Base-by-base conservation (phyloP, 768 basidiomycete genomes). In the Trametes villosa region DNA sequence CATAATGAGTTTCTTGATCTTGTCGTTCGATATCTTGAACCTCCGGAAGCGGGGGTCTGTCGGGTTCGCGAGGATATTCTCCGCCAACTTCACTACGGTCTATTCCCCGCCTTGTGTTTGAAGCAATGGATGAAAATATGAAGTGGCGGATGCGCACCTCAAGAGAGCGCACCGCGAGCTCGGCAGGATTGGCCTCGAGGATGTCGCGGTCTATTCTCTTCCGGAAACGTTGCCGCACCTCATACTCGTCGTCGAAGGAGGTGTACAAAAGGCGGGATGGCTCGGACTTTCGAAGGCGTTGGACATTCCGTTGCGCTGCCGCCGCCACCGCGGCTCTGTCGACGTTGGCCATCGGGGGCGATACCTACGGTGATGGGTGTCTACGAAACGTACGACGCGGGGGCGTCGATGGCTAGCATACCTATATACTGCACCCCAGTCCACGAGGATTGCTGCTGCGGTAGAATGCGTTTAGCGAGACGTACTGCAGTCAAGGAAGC, bases 31-130 rank as follows among this genome's bases (percentile, higher is more conserved):
- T 6, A 81, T 77, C 73, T 89, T 92, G 80, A 92, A 89, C 62
- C 79, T 78, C 54, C 81, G 82, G 62, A 77, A 92, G 71, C 85
- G 88, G 26, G 79, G 74, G 65, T 91, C 87, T 7, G 85, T 79
- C 4, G 89, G 88, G 55, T 92, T 85, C 59, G 79, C 80, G 46
- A 90, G 69, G 47, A 93, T 71, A 70, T 92, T 92, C 52, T 89
- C 84, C 26, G 86, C 81, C 29, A 92, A 81, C 29, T 71, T 84
- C 56, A 81, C 76, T 59, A 92, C 71, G 9, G 81, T 86, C 90
- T 89, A 68, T n/a, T n/a, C n/a, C n/a, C n/a, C n/a, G n/a, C n/a
- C n/a, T n/a, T n/a, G n/a, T n/a, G n/a, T n/a, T n/a, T n/a, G n/a
- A n/a, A n/a, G n/a, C n/a, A n/a, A n/a, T n/a, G n/a, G n/a, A n/a